Percentiles rank a stretch among this genome's conserved stretches.
These are phyloP conservation scores for Chenopodium berlandieri DNA, from an alignment of 148 eudicot species.

Conservation along the genomic window DNA sequence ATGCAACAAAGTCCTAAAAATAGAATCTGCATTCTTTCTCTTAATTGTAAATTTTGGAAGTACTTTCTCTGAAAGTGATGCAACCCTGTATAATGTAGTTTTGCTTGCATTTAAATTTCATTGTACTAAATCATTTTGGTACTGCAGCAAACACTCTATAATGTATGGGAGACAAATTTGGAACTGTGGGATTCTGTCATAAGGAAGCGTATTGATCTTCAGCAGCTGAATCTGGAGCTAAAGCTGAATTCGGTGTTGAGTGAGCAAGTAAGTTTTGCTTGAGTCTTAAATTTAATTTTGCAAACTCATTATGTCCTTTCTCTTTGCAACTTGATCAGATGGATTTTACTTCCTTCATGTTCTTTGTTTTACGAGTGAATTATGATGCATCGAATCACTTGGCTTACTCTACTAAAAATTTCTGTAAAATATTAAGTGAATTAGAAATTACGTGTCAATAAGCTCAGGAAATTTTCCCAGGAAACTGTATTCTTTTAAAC, in stretches of 20 bases:
- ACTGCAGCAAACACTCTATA: conserved; percentile 65
- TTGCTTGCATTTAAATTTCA: not conserved
- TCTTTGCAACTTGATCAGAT: not conserved
- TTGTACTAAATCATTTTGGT: conserved; percentile 14
- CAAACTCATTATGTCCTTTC: not conserved
- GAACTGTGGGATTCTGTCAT: conserved; percentile 59
- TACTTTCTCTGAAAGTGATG: not conserved
- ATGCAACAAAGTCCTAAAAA: not conserved
- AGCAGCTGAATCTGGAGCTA: conserved; percentile 52
- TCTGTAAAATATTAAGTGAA: no score
- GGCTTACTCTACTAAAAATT: no score
- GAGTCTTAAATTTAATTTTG: conserved; percentile 1
- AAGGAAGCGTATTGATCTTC: conserved; percentile 59
- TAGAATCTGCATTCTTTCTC: not conserved
- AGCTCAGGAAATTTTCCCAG: no score
- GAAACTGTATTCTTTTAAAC: no score
- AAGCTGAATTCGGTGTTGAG: conserved; percentile 53
- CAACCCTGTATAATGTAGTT: conserved; percentile 1
- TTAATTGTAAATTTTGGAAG: not conserved
- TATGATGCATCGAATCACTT: no score
- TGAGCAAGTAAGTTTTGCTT: conserved; percentile 56
- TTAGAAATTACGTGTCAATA: no score
- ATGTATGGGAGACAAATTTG: conserved; percentile 69
- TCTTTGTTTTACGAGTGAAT: no score
- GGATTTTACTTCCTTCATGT: not conserved